Conservation (phyloP, 2,329 filamentous ascomycete genomes). For the Apiospora rasikravindrae region DNA sequence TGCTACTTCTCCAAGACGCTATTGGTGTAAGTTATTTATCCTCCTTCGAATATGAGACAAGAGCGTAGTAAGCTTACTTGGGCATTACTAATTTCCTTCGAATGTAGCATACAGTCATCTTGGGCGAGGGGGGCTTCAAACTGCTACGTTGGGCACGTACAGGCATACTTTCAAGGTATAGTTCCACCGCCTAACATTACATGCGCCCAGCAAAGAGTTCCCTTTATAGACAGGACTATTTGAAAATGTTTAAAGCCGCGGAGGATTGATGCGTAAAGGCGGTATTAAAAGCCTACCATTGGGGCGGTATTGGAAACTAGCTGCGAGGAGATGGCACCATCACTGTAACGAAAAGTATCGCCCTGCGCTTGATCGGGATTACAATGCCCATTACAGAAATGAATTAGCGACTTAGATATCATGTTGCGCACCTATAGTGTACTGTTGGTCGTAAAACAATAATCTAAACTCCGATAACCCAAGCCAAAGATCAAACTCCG, state of each 20-base stretch:
- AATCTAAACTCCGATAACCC: too few relatives aligned
- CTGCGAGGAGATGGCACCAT: too few relatives aligned
- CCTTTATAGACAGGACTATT: conserved; percentile 31
- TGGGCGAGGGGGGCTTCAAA: conserved; percentile 36
- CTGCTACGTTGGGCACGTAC: conserved; percentile 44
- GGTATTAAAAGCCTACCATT: too few relatives aligned
- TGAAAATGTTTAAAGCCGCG: background rate
- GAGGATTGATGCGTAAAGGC: too few relatives aligned
- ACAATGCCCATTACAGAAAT: too few relatives aligned
- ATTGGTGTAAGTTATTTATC: conserved; percentile 38
- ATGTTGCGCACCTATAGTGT: too few relatives aligned
- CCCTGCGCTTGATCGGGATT: too few relatives aligned
- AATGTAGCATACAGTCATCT: conserved; percentile 37
- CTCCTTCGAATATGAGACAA: background rate
- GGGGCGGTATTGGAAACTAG: too few relatives aligned
- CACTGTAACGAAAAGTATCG: too few relatives aligned
- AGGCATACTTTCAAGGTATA: conserved; percentile 42
- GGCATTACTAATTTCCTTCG: conserved; percentile 5
- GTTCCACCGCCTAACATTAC: conserved; percentile 39
- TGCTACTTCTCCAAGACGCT: conserved; percentile 39
- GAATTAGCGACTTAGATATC: too few relatives aligned
- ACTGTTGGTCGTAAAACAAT: too few relatives aligned
- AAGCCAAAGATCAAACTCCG: background rate
- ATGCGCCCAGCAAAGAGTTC: conserved; percentile 38
- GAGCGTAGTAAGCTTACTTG: conserved; percentile 28